Percentiles rank a stretch among this genome's conserved stretches.
Conservation (phyloP, 2,329 filamentous ascomycete genomes). For the Parasarocladium wereldwijsianum region DNA sequence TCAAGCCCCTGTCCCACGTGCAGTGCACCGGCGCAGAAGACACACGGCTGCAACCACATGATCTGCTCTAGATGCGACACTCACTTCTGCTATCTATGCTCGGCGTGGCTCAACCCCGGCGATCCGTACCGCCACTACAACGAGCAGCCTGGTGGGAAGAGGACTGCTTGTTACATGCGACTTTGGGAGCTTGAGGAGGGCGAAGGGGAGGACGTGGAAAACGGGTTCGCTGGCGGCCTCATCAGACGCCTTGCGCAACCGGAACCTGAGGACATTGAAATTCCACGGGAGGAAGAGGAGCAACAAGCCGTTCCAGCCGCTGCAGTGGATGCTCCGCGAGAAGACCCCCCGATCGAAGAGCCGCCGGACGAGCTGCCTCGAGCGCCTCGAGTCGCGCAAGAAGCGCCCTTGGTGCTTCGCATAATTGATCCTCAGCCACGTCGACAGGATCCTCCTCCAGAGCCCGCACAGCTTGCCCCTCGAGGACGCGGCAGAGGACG, state of each 20-base stretch:
- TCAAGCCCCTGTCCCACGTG: constrained; percentile 87
- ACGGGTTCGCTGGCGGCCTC: constrained; percentile 27
- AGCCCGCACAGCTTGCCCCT: constrained; percentile 3
- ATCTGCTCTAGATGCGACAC: constrained; percentile 77
- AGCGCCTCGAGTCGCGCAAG: constrained; percentile 28
- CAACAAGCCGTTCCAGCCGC: constrained; percentile 4
- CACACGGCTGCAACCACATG: constrained; percentile 94
- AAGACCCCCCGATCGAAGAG: constrained; percentile 9
- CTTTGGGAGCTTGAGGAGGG: constrained; percentile 84
- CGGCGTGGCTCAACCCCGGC: constrained; percentile 63
- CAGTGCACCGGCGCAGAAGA: constrained; percentile 72
- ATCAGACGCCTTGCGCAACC: constrained; percentile 6
- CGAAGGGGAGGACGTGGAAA: constrained; percentile 44
- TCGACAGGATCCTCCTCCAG: constrained; percentile 4
- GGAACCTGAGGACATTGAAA: constrained; percentile 6
- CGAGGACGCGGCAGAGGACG: constrained; percentile 5
- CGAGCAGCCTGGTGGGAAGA: constrained; percentile 31
- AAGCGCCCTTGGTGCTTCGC: constrained; percentile 41
- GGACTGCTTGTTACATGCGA: constrained; percentile 63
- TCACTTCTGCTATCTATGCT: constrained; percentile 93
- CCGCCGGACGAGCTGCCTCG: no score
- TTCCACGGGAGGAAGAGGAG: constrained; percentile 1
- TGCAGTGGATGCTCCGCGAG: constrained; percentile 18
- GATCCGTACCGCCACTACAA: constrained; percentile 92
- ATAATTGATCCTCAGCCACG: constrained; percentile 26